Conservation (phyloP, 2,329 filamentous ascomycete genomes). For the Phaeomoniella chlamydospora region DNA sequence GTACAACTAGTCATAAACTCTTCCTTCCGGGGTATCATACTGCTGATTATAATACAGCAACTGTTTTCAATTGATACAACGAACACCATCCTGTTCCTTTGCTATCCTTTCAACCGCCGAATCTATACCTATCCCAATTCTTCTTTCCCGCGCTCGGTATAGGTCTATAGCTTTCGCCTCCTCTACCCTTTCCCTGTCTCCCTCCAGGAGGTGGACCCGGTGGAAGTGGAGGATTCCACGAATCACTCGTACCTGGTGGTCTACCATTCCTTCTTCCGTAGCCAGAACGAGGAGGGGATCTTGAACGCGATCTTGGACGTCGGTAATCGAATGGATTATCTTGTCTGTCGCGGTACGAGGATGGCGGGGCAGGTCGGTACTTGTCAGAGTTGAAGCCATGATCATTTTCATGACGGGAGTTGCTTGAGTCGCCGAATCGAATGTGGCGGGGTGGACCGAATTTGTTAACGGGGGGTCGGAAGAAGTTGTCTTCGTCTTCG, state of each 20-base stretch:
- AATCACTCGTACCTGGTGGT: conserved; percentile 11
- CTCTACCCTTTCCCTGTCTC: conserved; percentile 6
- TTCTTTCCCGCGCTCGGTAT: conserved; percentile 18
- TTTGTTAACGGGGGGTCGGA: conserved; percentile 11
- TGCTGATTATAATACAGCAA: too few species aligned
- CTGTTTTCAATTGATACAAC: too few species aligned
- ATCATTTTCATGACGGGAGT: conserved; percentile 5
- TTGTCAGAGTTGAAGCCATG: conserved; percentile 2
- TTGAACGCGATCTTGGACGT: conserved; percentile 10
- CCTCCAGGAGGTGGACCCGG: conserved; percentile 2
- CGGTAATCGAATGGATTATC: conserved; percentile 7
- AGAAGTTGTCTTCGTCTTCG: conserved; percentile 16
- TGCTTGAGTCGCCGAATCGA: conserved; percentile 17
- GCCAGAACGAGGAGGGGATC: conserved; percentile 11
- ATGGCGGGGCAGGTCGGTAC: conserved; percentile 7
- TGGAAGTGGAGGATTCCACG: conserved; percentile 5
- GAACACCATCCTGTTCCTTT: too few species aligned
- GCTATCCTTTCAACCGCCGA: too few species aligned
- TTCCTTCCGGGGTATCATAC: too few species aligned
- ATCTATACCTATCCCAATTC: conserved; percentile 16
- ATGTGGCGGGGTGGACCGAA: conserved; percentile 18
- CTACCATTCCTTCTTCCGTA: conserved; percentile 5
- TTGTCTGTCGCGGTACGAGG: conserved; percentile 2
- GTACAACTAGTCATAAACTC: too few species aligned
- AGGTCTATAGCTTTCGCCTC: conserved; percentile 14